These are phyloP conservation scores for Fraxinus floribunda DNA, from an alignment of 305 asterid species.

Conservation along the genomic window DNA sequence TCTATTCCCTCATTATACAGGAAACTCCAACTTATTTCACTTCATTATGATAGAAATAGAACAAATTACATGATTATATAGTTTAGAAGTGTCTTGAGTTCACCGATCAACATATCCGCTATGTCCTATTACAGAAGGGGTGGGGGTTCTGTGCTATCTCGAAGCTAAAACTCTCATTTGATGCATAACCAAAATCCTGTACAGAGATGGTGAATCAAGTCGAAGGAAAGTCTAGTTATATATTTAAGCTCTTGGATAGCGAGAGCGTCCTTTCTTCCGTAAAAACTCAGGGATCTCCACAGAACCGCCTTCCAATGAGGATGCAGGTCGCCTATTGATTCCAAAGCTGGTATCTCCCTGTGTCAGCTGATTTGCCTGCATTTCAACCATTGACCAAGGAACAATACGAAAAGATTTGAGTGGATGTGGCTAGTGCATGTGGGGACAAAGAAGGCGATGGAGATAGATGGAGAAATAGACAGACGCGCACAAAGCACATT, in stretches of 20 bases:
- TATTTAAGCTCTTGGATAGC: slow-evolving; percentile 71
- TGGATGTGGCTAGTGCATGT: not conserved
- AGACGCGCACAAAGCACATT: not conserved
- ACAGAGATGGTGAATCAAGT: slow-evolving; percentile 21
- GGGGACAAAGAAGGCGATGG: not conserved
- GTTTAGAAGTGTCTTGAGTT: not conserved
- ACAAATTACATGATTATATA: not conserved
- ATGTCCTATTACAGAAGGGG: not conserved
- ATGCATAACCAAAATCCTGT: slow-evolving; percentile 39
- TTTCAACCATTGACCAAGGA: not conserved
- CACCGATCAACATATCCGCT: not conserved
- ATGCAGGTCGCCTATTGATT: slow-evolving; percentile 56
- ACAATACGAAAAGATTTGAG: not conserved
- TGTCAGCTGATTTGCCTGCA: slow-evolving; percentile 59
- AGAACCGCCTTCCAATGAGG: slow-evolving; percentile 61
- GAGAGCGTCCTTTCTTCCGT: slow-evolving; percentile 84
- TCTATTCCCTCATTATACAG: not conserved
- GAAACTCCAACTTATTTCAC: not conserved
- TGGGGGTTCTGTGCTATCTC: slow-evolving; percentile 19
- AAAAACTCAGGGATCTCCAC: slow-evolving; percentile 92
- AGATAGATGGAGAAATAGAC: not conserved
- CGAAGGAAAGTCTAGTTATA: not conserved
- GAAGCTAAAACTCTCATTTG: slow-evolving; percentile 18
- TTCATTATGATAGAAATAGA: not conserved
- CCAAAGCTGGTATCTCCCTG: slow-evolving; percentile 60